Evolutionary conservation across 345 rosid species (phyloP).

Genomic region (Bretschneidera sinensis): DNA sequence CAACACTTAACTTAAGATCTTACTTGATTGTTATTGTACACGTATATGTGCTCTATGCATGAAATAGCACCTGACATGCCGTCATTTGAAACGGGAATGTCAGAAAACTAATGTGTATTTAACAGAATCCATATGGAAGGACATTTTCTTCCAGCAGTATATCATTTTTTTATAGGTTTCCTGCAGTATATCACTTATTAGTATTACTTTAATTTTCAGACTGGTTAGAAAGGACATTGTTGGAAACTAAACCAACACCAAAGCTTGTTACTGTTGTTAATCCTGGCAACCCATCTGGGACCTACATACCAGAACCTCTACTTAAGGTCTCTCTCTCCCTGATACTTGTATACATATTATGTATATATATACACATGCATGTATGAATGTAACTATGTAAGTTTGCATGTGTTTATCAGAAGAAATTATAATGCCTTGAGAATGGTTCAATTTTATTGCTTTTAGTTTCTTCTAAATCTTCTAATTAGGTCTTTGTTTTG

Average conservation of each 20-base stretch:
- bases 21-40: no score
- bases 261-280: slow-evolving; percentile 92
- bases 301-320: slow-evolving; percentile 78
- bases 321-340: slow-evolving; percentile 55
- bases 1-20: no score
- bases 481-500: slow-evolving; percentile 10
- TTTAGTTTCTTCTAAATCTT: neutral
- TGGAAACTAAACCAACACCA: slow-evolving; percentile 69
- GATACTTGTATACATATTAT: neutral
- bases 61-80: neutral
- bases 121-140: neutral
- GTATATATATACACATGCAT: neutral
- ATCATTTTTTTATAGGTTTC: no score
- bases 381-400: neutral
- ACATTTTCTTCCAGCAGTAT: neutral
- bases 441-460: neutral
- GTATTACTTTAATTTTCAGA: slow-evolving; percentile 32
- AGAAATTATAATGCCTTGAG: neutral
- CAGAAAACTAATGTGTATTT: neutral
- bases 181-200: neutral
- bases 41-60: no score
- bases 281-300: slow-evolving; percentile 94
- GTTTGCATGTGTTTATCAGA: neutral
- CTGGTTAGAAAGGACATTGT: slow-evolving; percentile 73
- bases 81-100: slow-evolving; percentile 4